Evolutionary conservation across 129 eudicot genomes (phyloP).

Genomic region (Oenanthe sinensis): DNA sequence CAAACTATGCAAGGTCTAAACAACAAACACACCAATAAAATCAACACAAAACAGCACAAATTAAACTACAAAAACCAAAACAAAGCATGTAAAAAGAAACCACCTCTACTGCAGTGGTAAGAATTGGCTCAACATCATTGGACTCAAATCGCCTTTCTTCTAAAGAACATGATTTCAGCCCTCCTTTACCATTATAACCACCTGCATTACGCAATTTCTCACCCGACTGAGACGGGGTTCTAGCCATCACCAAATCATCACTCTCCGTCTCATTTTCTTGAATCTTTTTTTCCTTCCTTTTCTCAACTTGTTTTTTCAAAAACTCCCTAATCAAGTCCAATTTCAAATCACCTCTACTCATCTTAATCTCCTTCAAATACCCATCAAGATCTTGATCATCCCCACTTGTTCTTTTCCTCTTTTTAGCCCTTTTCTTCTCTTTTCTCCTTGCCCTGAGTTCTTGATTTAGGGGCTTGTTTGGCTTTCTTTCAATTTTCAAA

Average conservation of each 20-base stretch:
- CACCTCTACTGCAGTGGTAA: conserved; percentile 68
- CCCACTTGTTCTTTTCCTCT: conserved; percentile 24
- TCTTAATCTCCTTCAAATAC: conserved; percentile 57
- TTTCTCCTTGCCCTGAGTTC: conserved; percentile 6
- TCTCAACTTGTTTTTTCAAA: conserved; percentile 56
- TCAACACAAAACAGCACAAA: background rate
- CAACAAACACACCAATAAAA: conserved; percentile 6
- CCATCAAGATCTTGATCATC: conserved; percentile 51
- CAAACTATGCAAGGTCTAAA: conserved; percentile 31
- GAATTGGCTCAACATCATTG: conserved; percentile 55
- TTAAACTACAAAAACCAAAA: background rate
- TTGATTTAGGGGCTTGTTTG: conserved; percentile 1
- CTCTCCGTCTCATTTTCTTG: conserved; percentile 11
- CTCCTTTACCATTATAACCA: conserved; percentile 46
- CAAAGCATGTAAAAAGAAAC: conserved; percentile 10
- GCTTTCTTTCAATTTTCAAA: conserved; percentile 57
- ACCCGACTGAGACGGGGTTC: conserved; percentile 31
- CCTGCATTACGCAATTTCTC: conserved; percentile 21
- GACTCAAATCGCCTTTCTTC: conserved; percentile 55
- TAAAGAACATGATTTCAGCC: conserved; percentile 23
- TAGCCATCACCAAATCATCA: conserved; percentile 31
- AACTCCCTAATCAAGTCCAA: conserved; percentile 69
- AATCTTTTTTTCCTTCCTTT: conserved; percentile 49
- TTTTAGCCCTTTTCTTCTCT: background rate
- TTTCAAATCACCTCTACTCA: conserved; percentile 70